A percentile compares a stretch with the other conserved stretches of the same genome.
Conservation (phyloP, 805 yeast genomes). For the Kodamaea sagamina region DNA sequence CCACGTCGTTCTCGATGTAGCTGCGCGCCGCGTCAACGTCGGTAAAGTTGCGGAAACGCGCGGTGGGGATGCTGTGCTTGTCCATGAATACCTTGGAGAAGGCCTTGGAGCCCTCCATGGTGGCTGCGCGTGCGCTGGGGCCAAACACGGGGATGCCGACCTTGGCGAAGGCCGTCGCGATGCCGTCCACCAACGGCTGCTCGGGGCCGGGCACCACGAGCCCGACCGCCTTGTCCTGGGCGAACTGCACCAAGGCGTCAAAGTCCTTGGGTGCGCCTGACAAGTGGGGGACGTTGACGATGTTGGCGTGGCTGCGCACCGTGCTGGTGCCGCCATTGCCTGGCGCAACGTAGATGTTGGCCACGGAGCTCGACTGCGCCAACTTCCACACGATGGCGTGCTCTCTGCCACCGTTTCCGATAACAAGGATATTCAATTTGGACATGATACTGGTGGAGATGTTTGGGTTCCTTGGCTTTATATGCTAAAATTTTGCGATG, state of each 20-base stretch:
- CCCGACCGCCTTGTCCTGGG: slow-evolving; percentile 60
- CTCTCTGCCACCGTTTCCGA: slow-evolving; percentile 99
- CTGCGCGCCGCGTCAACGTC: slow-evolving; percentile 71
- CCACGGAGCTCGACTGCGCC: slow-evolving; percentile 72
- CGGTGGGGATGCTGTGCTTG: slow-evolving; percentile 91
- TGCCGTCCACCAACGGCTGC: slow-evolving; percentile 96
- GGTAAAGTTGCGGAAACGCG: slow-evolving; percentile 81
- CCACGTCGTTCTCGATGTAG: slow-evolving; percentile 58
- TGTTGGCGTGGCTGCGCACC: slow-evolving; percentile 38
- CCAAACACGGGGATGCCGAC: slow-evolving; percentile 97
- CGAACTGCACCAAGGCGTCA: slow-evolving; percentile 68
- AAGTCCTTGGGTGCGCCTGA: slow-evolving; percentile 70
- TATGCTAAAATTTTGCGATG: slow-evolving; percentile 11
- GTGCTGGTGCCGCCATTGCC: slow-evolving; percentile 90
- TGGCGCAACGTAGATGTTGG: slow-evolving; percentile 85
- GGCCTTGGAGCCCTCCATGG: slow-evolving; percentile 95
- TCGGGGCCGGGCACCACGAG: slow-evolving; percentile 98
- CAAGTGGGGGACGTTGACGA: slow-evolving; percentile 65
- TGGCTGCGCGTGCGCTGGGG: slow-evolving; percentile 88
- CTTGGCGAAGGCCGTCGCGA: slow-evolving; percentile 65
- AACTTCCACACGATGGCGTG: slow-evolving; percentile 95
- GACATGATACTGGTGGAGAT: too few species aligned
- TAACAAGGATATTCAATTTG: slow-evolving; percentile 64
- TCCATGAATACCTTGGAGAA: slow-evolving; percentile 93
- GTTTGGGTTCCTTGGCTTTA: too few species aligned